Conservation (phyloP, 2,329 filamentous ascomycete species). For the Coniochaeta ligniaria region DNA sequence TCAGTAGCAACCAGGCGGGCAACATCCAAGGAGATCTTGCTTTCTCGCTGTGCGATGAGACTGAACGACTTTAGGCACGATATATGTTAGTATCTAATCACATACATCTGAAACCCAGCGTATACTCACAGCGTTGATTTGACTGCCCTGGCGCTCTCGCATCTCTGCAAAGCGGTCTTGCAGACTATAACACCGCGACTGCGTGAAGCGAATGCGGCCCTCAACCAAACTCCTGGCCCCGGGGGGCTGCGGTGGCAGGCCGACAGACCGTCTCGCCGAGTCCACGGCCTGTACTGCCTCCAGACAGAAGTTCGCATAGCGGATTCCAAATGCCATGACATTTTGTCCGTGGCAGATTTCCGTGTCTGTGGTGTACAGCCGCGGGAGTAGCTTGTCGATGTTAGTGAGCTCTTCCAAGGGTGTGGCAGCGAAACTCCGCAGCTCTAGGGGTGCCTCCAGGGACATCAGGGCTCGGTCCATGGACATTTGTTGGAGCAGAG, state of each 20-base stretch:
- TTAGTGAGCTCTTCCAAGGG: background rate
- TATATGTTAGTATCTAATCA: background rate
- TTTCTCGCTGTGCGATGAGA: background rate
- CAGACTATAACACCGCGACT: background rate
- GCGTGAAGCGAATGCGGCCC: background rate
- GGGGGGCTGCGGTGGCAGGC: background rate
- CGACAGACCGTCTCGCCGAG: background rate
- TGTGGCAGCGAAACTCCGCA: background rate
- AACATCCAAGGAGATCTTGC: background rate
- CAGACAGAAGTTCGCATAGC: background rate
- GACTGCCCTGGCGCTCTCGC: background rate
- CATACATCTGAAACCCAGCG: background rate
- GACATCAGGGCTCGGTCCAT: background rate
- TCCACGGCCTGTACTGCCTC: background rate
- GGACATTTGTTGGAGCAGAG: background rate
- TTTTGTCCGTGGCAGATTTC: background rate
- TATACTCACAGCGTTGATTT: slow-evolving; percentile 1
- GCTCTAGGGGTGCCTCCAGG: background rate
- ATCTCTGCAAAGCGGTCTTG: background rate
- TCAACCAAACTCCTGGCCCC: background rate
- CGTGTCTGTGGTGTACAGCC: background rate
- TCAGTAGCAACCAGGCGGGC: background rate
- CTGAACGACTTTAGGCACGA: background rate
- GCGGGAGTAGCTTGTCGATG: background rate
- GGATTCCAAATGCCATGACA: background rate